A percentile compares a stretch with the other conserved stretches of the same genome.
Conservation (phyloP, 345 rosid species). For the Mallotus nudiflorus region DNA sequence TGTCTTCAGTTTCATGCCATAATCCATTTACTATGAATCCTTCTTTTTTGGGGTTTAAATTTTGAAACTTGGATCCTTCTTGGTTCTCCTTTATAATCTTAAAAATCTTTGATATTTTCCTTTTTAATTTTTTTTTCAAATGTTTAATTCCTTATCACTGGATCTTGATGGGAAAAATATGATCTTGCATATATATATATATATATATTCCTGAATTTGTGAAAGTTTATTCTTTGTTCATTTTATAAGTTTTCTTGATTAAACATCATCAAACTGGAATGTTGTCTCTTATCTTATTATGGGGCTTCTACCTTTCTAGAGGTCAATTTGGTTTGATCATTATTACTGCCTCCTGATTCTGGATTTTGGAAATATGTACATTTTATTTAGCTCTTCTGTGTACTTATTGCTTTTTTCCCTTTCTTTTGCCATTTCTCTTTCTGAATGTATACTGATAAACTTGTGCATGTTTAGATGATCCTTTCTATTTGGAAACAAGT, state of each 20-base stretch:
- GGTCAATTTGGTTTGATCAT: constrained; percentile 11
- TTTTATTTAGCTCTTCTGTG: not conserved
- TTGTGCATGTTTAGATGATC: not conserved
- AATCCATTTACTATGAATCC: not conserved
- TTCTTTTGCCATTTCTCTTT: not conserved
- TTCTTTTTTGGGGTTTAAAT: not conserved
- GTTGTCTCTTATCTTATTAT: constrained; percentile 16
- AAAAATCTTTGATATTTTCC: not conserved
- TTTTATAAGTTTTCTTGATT: constrained; percentile 22
- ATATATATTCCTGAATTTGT: constrained; percentile 13
- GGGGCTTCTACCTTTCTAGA: constrained; percentile 10
- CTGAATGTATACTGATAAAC: not conserved
- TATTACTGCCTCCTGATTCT: constrained; percentile 4
- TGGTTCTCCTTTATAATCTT: not conserved
- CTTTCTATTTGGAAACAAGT: not conserved
- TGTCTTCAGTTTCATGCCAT: not conserved
- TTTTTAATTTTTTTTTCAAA: not conserved
- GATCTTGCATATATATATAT: constrained; percentile 12
- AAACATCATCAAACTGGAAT: constrained; percentile 25
- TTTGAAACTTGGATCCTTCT: constrained; percentile 1
- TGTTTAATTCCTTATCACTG: constrained; percentile 13
- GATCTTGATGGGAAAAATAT: constrained; percentile 32
- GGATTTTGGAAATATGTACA: constrained; percentile 19
- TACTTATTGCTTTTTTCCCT: too few relatives aligned
- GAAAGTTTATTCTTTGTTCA: constrained; percentile 11